phyloP scores from a whole-genome alignment of 1,284 basidiomycete species.

The Pseudozyma sp. region DNA sequence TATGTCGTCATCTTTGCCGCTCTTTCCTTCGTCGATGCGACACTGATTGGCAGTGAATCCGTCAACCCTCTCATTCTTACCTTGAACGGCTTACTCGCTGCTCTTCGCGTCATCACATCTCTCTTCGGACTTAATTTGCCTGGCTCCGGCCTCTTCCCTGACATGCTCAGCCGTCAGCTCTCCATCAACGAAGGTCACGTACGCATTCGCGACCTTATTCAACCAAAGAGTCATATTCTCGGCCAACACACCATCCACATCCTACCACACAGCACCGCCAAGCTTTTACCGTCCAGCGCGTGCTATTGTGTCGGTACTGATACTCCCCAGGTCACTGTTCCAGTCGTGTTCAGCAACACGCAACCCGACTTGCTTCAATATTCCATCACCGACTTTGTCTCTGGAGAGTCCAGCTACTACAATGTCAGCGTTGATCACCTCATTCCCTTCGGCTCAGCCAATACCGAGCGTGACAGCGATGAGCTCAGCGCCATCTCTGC shows the following conservation, averaged over 20 bases:
- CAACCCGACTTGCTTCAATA: conserved; percentile 80
- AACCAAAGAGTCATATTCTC: conserved; percentile 75
- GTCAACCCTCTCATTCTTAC: conserved; percentile 30
- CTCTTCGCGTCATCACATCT: conserved; percentile 22
- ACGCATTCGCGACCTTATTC: conserved; percentile 68
- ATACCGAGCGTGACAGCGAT: conserved; percentile 18
- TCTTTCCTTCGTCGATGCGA: conserved; percentile 42
- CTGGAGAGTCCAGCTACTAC: conserved; percentile 72
- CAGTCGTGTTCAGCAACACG: conserved; percentile 90
- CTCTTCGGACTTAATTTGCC: conserved; percentile 49
- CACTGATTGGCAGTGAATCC: conserved; percentile 37
- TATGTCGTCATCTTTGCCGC: conserved; percentile 46
- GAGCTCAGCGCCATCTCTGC: conserved; percentile 36
- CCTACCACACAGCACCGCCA: conserved; percentile 82
- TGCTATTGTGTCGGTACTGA: conserved; percentile 77
- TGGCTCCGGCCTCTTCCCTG: conserved; percentile 67
- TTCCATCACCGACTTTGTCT: conserved; percentile 79
- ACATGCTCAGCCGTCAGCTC: conserved; percentile 71
- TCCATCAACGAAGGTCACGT: conserved; percentile 69
- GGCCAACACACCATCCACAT: conserved; percentile 90
- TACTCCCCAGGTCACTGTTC: conserved; percentile 76
- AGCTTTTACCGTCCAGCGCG: conserved; percentile 75
- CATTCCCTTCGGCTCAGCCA: conserved; percentile 68
- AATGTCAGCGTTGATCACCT: conserved; percentile 79
- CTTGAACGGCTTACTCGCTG: conserved; percentile 24